Percentiles rank a stretch among this genome's conserved stretches.
Evolutionary conservation across 1,284 basidiomycete genomes (phyloP).

Genomic region (Ustilago cynodontis): DNA sequence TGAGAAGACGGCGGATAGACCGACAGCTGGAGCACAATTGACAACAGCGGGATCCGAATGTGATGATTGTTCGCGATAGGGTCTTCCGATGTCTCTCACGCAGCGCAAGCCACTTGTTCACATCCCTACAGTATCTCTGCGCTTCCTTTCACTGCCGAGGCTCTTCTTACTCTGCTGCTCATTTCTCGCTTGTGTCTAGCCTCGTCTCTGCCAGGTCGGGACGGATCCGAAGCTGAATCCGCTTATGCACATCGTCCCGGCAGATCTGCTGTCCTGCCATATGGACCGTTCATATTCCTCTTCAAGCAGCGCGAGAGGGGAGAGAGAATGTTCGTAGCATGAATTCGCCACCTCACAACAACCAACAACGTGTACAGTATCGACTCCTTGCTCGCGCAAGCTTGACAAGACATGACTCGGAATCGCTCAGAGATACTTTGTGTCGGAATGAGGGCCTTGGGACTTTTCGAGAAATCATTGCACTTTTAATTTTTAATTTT

Average conservation of each 20-base stretch:
- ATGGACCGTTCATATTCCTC: neutral
- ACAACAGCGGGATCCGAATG: neutral
- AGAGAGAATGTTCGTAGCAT: too few relatives aligned
- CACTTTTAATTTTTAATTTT: neutral
- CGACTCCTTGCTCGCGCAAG: neutral
- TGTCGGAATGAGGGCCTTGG: neutral
- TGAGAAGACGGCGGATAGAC: neutral
- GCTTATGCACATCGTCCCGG: neutral
- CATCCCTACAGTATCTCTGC: neutral
- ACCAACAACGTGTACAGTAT: neutral
- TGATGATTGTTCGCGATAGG: neutral
- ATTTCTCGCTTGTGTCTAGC: neutral
- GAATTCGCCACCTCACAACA: neutral
- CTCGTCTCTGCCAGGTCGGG: neutral
- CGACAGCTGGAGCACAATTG: neutral
- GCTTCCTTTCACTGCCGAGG: neutral
- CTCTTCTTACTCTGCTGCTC: neutral
- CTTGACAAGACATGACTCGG: neutral
- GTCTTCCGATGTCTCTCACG: neutral
- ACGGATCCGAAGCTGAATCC: conserved; percentile 2
- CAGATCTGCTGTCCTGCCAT: neutral
- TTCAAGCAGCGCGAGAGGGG: neutral
- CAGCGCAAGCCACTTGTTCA: neutral
- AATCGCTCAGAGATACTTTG: neutral
- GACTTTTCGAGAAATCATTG: neutral